Evolutionary conservation across 2,329 filamentous ascomycete genomes (phyloP).

Genomic region (Xylaria sp.): DNA sequence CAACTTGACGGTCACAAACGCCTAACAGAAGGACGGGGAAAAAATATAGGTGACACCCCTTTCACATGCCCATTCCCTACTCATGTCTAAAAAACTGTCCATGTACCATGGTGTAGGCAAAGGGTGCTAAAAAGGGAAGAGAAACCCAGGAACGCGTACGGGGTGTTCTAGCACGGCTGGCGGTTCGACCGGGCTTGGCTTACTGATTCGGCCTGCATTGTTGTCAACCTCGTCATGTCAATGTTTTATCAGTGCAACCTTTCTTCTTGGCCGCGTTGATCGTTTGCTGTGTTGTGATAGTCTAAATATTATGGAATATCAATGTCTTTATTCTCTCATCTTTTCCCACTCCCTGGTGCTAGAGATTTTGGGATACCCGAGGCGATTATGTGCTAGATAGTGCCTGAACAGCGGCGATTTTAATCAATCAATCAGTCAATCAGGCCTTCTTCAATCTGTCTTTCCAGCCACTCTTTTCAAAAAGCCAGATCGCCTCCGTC

Average conservation of each 20-base stretch:
- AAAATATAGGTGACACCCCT: constrained; percentile 2
- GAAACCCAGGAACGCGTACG: constrained; percentile 2
- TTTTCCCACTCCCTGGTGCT: not conserved
- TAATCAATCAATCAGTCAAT: not conserved
- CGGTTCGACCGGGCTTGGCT: constrained; percentile 21
- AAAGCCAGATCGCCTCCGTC: constrained; percentile 89
- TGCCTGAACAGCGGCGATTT: not conserved
- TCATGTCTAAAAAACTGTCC: constrained; percentile 16
- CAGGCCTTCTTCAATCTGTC: constrained; percentile 68
- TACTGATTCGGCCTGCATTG: constrained; percentile 20
- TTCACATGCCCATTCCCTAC: constrained; percentile 17
- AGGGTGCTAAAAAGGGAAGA: not conserved
- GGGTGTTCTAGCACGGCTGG: constrained; percentile 21
- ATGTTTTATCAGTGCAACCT: constrained; percentile 29
- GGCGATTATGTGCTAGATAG: not conserved
- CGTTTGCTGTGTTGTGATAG: constrained; percentile 45
- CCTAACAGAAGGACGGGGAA: not conserved
- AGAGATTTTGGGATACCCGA: not conserved
- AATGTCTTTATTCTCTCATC: constrained; percentile 34
- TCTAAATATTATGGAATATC: constrained; percentile 45
- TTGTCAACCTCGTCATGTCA: constrained; percentile 39
- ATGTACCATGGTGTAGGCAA: constrained; percentile 7
- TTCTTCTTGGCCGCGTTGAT: constrained; percentile 36
- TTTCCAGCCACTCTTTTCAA: constrained; percentile 76
- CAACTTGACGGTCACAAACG: constrained; percentile 10